phyloP scores from a whole-genome alignment of 805 yeast genomes.

The Tetrapisispora phaffii region DNA sequence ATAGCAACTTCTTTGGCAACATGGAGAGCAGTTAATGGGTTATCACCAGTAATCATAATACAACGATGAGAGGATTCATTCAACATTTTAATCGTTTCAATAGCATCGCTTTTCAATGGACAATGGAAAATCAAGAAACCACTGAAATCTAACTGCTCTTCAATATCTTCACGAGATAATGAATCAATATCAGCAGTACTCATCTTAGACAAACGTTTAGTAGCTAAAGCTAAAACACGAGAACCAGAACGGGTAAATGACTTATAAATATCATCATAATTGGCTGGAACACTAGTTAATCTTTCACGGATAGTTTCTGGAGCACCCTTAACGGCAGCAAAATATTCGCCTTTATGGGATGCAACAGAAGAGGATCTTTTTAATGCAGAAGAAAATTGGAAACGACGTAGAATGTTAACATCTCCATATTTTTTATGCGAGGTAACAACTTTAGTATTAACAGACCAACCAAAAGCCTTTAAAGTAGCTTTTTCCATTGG shows the following conservation, averaged over 20 bases:
- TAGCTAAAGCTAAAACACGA: slow-evolving; percentile 91
- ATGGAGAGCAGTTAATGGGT: slow-evolving; percentile 95
- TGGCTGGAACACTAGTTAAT: slow-evolving; percentile 58
- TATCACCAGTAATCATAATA: slow-evolving; percentile 98
- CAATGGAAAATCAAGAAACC: slow-evolving; percentile 96
- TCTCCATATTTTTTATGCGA: slow-evolving; percentile 38
- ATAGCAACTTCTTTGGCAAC: slow-evolving; percentile 91
- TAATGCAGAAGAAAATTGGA: slow-evolving; percentile 92
- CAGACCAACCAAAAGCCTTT: slow-evolving; percentile 76
- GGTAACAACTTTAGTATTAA: slow-evolving; percentile 66
- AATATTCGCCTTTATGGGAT: slow-evolving; percentile 41
- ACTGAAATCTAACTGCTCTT: slow-evolving; percentile 63
- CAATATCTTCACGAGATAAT: slow-evolving; percentile 66
- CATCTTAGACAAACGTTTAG: slow-evolving; percentile 54
- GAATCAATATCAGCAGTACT: slow-evolving; percentile 43
- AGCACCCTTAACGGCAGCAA: slow-evolving; percentile 93
- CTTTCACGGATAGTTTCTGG: slow-evolving; percentile 88
- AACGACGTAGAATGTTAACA: slow-evolving; percentile 75
- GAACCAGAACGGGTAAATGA: slow-evolving; percentile 91
- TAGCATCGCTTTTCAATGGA: slow-evolving; percentile 89
- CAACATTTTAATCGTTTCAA: slow-evolving; percentile 81
- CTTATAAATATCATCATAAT: slow-evolving; percentile 78
- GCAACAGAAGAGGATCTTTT: slow-evolving; percentile 91
- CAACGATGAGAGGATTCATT: slow-evolving; percentile 93
- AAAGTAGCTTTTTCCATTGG: slow-evolving; percentile 98